A percentile compares a stretch with the other conserved stretches of the same genome.
These are phyloP conservation scores for Kandelia obovata DNA, from an alignment of 345 rosid species.

Conservation along the genomic window DNA sequence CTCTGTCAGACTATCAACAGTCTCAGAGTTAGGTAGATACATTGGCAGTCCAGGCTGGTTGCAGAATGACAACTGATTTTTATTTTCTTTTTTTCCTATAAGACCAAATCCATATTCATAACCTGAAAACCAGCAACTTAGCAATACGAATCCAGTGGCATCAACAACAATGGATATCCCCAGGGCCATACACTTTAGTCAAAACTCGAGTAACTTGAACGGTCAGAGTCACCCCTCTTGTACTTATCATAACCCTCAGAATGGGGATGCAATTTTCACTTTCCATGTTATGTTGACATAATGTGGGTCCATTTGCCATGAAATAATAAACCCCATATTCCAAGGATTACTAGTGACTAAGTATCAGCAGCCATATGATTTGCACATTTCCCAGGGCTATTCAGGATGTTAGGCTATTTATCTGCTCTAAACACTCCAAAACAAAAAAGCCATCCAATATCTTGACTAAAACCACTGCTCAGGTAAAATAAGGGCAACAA, in stretches of 20 bases:
- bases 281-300: neutral
- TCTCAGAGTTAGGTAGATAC: conserved; percentile 1
- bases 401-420: neutral
- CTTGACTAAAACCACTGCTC: neutral
- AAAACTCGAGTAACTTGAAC: neutral
- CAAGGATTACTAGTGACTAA: neutral
- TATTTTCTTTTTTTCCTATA: too few relatives aligned
- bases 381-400: neutral
- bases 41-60: neutral
- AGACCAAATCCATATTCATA: neutral
- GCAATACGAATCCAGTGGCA: neutral
- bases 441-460: neutral
- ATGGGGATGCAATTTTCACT: neutral
- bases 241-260: neutral
- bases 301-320: neutral
- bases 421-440: neutral
- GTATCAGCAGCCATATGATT: neutral
- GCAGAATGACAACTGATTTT: neutral
- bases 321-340: too few relatives aligned
- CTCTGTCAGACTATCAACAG: too few relatives aligned
- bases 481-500: neutral
- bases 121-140: neutral
- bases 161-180: neutral
- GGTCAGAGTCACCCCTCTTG: neutral
- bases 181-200: neutral